Percentiles rank a stretch among this genome's conserved stretches.
These are phyloP conservation scores for Emericellopsis atlantica DNA, from an alignment of 2,329 filamentous ascomycete species.

Conservation along the genomic window DNA sequence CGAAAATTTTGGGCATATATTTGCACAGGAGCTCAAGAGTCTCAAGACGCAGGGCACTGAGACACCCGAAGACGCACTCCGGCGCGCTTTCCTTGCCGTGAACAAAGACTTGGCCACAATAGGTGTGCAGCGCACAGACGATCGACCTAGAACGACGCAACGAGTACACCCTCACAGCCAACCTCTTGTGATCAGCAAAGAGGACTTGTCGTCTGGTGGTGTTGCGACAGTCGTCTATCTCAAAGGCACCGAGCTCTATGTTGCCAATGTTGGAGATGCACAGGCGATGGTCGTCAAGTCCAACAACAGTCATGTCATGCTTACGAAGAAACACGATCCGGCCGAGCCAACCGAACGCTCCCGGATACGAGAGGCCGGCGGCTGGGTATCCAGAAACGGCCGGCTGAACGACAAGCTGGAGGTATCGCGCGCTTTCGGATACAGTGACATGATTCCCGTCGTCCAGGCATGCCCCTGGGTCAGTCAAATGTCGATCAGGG, in stretches of 20 bases:
- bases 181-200: slow-evolving; percentile 69
- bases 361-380: slow-evolving; percentile 85
- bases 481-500: slow-evolving; percentile 62
- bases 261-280: slow-evolving; percentile 91
- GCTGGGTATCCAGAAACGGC: slow-evolving; percentile 89
- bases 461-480: slow-evolving; percentile 87
- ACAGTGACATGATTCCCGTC: slow-evolving; percentile 81
- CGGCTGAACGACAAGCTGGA: slow-evolving; percentile 85
- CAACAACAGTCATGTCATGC: slow-evolving; percentile 68
- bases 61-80: slow-evolving; percentile 68
- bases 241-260: slow-evolving; percentile 78
- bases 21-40: slow-evolving; percentile 68
- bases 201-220: slow-evolving; percentile 81
- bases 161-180: slow-evolving; percentile 49
- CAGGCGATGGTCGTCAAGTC: slow-evolving; percentile 92
- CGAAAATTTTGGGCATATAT: slow-evolving; percentile 83
- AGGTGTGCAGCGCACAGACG: slow-evolving; percentile 68
- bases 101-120: slow-evolving; percentile 91
- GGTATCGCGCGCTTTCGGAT: slow-evolving; percentile 90
- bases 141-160: slow-evolving; percentile 53
- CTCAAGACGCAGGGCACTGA: slow-evolving; percentile 57
- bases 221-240: slow-evolving; percentile 89
- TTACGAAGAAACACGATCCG: slow-evolving; percentile 89
- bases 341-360: slow-evolving; percentile 74
- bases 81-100: slow-evolving; percentile 73